Conservation (phyloP, 306 rosid species). For the Prosopis cineraria region DNA sequence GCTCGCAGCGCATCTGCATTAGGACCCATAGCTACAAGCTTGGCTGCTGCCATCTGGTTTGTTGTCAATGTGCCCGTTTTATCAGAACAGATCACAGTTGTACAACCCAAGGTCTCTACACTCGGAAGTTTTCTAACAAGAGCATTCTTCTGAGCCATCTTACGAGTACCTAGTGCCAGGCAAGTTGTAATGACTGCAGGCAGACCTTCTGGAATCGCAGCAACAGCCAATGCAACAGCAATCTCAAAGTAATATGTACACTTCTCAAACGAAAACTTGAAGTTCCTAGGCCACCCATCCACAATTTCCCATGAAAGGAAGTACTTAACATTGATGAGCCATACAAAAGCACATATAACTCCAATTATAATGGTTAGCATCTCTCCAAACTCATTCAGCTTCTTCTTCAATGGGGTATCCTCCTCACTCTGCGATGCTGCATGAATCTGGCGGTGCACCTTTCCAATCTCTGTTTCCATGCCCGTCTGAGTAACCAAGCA, state of each 20-base stretch:
- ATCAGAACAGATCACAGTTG: conserved; percentile 42
- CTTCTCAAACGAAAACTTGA: conserved; percentile 42
- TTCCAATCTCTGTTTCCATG: conserved; percentile 57
- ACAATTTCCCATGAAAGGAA: conserved; percentile 42
- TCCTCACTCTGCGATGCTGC: conserved; percentile 49
- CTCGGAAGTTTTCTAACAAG: conserved; percentile 58
- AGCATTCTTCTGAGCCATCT: conserved; percentile 45
- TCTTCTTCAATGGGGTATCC: conserved; percentile 64
- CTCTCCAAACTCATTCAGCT: conserved; percentile 40
- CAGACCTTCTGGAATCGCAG: conserved; percentile 43
- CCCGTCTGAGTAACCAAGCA: conserved; percentile 62
- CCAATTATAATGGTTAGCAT: conserved; percentile 35
- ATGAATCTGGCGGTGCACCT: conserved; percentile 56
- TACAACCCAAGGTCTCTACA: conserved; percentile 42
- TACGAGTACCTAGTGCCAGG: conserved; percentile 40
- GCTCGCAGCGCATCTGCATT: conserved; percentile 31
- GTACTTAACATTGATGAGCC: conserved; percentile 43
- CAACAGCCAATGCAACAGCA: conserved; percentile 45
- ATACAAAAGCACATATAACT: conserved; percentile 29
- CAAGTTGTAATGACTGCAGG: conserved; percentile 43
- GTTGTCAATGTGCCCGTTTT: conserved; percentile 43
- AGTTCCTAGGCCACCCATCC: conserved; percentile 36
- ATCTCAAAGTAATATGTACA: conserved; percentile 45
- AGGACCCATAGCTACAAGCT: conserved; percentile 59
- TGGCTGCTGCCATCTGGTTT: conserved; percentile 65